Conservation (phyloP, 306 rosid genomes). For the Cicer judaicum region DNA sequence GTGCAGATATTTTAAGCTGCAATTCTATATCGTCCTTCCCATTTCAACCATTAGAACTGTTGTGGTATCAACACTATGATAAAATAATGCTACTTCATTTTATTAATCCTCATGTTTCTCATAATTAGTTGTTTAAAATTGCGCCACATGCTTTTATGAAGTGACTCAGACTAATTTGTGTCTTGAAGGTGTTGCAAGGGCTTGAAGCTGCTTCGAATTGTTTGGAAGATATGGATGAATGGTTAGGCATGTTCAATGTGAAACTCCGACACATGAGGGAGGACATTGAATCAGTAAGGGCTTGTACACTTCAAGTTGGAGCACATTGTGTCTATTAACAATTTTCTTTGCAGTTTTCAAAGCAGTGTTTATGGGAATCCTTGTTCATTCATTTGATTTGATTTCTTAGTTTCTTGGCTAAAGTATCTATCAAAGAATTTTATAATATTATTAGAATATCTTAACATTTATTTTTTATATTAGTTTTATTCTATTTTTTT, state of each 20-base stretch:
- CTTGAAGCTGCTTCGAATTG: constrained; percentile 82
- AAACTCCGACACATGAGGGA: constrained; percentile 99
- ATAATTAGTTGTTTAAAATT: constrained; percentile 19
- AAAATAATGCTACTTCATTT: constrained; percentile 19
- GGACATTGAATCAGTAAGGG: constrained; percentile 91
- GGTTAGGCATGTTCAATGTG: constrained; percentile 94
- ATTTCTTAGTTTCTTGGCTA: constrained; percentile 29
- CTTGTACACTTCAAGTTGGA: constrained; percentile 32
- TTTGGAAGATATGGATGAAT: constrained; percentile 94
- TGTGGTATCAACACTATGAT: constrained; percentile 8
- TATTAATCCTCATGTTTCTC: constrained; percentile 24
- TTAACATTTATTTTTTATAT: no score
- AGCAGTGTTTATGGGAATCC: constrained; percentile 26
- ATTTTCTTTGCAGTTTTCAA: constrained; percentile 39
- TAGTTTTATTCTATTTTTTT: no score
- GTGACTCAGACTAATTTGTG: constrained; percentile 43
- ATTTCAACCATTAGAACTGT: constrained; percentile 34
- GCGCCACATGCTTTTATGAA: constrained; percentile 22
- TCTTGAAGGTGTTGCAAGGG: constrained; percentile 77
- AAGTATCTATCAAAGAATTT: background rate
- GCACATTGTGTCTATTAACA: constrained; percentile 38
- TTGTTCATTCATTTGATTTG: constrained; percentile 25
- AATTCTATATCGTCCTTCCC: constrained; percentile 13
- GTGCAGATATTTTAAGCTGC: constrained; percentile 30
- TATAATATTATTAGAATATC: no score